Percentiles rank a stretch among this genome's conserved stretches.
These are phyloP conservation scores for Amanita subjunquillea DNA, from an alignment of 768 basidiomycete genomes.

Conservation along the genomic window DNA sequence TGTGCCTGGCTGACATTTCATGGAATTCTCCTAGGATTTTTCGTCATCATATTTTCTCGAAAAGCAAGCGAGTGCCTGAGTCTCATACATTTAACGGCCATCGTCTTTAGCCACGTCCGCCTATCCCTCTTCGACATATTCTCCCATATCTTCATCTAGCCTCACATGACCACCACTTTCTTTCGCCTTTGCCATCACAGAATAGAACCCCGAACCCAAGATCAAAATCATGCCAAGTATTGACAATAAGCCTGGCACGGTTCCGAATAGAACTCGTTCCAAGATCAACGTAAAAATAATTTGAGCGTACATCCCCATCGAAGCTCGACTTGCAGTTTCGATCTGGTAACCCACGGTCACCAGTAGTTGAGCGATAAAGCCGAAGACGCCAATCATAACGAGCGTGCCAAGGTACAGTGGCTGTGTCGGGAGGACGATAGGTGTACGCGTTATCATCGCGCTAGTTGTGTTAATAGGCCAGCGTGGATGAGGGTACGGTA, in stretches of 20 bases:
- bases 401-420: conserved; percentile 35
- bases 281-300: conserved; percentile 2
- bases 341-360: conserved; percentile 39
- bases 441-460: conserved; percentile 29
- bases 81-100: too few relatives aligned
- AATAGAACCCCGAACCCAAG: background rate
- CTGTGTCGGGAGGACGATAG: conserved; percentile 32
- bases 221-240: conserved; percentile 1
- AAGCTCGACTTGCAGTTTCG: conserved; percentile 51
- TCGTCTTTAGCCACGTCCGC: too few relatives aligned
- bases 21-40: too few relatives aligned
- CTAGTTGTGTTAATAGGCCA: conserved; percentile 16
- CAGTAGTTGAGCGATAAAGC: conserved; percentile 39
- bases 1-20: too few relatives aligned
- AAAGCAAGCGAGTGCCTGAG: too few relatives aligned
- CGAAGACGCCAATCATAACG: conserved; percentile 41
- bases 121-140: background rate
- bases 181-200: background rate
- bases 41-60: too few relatives aligned
- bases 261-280: background rate
- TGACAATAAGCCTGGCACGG: background rate
- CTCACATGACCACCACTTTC: background rate
- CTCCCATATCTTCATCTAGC: background rate
- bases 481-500: background rate
- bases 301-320: conserved; percentile 42